Conservation (phyloP, 768 basidiomycete genomes). For the Mycena alexandri region DNA sequence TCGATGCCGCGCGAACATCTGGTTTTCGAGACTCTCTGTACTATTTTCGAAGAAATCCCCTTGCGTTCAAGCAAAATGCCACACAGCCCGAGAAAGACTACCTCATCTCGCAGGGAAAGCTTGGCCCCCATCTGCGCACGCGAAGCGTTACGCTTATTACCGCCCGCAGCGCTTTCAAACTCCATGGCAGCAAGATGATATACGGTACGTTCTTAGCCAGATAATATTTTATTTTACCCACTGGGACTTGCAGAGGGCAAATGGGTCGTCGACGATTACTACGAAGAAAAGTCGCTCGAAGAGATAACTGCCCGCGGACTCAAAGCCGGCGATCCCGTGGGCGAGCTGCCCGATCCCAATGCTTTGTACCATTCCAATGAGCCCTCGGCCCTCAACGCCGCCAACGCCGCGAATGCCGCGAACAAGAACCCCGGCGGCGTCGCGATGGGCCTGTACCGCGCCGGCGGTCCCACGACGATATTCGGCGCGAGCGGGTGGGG, state of each 20-base stretch:
- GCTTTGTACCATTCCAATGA: constrained; percentile 64
- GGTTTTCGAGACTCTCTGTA: constrained; percentile 98
- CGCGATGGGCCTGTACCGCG: constrained; percentile 82
- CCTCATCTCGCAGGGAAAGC: constrained; percentile 88
- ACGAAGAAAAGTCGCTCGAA: constrained; percentile 84
- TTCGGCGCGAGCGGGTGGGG: constrained; percentile 89
- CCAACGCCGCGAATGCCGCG: constrained; percentile 45
- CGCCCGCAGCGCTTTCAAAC: constrained; percentile 92
- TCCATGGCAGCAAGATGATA: constrained; percentile 93
- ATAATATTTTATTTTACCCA: not conserved
- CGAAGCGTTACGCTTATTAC: constrained; percentile 95
- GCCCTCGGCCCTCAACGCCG: constrained; percentile 54
- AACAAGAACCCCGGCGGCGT: constrained; percentile 64
- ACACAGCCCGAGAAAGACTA: constrained; percentile 93
- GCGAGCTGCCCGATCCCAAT: constrained; percentile 84
- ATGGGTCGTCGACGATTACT: constrained; percentile 97
- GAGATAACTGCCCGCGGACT: constrained; percentile 87
- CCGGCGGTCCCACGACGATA: constrained; percentile 93
- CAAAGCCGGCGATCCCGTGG: constrained; percentile 85
- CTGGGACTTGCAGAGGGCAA: constrained; percentile 67
- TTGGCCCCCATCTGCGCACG: constrained; percentile 89
- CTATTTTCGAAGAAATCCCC: constrained; percentile 93
- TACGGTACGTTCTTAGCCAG: constrained; percentile 65
- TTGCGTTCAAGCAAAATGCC: constrained; percentile 92
- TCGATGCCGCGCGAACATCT: constrained; percentile 95